These are phyloP conservation scores for Zymoseptoria pseudotritici DNA, from an alignment of 2,329 filamentous ascomycete genomes.

Conservation along the genomic window DNA sequence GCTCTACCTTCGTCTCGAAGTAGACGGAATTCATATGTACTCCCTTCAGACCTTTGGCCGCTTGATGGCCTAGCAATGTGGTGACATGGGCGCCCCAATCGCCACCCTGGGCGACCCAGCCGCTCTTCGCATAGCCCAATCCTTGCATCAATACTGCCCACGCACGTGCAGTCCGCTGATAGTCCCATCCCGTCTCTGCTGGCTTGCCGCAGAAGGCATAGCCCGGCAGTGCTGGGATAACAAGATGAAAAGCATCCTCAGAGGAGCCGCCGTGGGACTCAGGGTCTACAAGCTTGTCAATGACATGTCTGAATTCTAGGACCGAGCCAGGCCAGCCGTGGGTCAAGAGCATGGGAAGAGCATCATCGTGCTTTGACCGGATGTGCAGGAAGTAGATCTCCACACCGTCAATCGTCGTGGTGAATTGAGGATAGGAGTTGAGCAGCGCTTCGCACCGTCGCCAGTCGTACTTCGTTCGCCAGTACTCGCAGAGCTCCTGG, in stretches of 20 bases:
- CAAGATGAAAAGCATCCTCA: constrained; percentile 37
- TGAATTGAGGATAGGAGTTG: constrained; percentile 46
- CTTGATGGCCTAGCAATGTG: constrained; percentile 51
- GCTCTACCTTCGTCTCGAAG: background rate
- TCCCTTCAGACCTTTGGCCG: constrained; percentile 47
- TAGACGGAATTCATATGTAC: constrained; percentile 52
- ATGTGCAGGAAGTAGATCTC: constrained; percentile 45
- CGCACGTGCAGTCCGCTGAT: constrained; percentile 11
- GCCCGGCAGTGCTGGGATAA: constrained; percentile 40
- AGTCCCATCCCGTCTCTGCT: constrained; percentile 18
- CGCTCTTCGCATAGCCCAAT: constrained; percentile 50
- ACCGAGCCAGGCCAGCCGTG: constrained; percentile 32
- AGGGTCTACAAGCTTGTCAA: constrained; percentile 26
- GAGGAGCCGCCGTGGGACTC: constrained; percentile 13
- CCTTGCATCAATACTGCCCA: constrained; percentile 60
- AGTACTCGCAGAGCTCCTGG: constrained; percentile 49
- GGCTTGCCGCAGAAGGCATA: constrained; percentile 37
- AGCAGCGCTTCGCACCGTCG: constrained; percentile 33
- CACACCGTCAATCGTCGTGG: constrained; percentile 34
- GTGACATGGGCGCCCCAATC: constrained; percentile 64
- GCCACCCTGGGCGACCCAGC: constrained; percentile 55
- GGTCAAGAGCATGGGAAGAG: constrained; percentile 28
- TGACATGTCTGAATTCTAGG: constrained; percentile 24
- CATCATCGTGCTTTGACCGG: constrained; percentile 38
- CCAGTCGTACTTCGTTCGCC: constrained; percentile 54